These are phyloP conservation scores for Gnomoniopsis sp. DNA, from an alignment of 2,329 filamentous ascomycete species.

Conservation along the genomic window DNA sequence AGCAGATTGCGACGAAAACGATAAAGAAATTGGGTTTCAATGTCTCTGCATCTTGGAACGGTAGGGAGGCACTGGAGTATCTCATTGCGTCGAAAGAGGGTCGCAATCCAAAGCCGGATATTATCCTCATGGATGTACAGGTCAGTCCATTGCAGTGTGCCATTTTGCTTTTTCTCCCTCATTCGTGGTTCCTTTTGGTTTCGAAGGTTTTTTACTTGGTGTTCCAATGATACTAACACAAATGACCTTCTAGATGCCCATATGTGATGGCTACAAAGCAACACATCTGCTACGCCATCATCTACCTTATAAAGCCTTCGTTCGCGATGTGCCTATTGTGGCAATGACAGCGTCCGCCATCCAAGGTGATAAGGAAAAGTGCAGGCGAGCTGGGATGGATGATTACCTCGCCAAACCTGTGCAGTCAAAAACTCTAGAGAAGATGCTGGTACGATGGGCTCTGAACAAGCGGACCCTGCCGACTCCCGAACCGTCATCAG, in stretches of 20 bases:
- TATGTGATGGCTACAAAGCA: conserved; percentile 74
- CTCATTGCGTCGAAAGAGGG: conserved; percentile 52
- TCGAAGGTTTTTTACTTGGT: background rate
- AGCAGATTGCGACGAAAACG: conserved; percentile 59
- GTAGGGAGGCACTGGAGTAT: conserved; percentile 75
- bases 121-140: conserved; percentile 77
- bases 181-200: background rate
- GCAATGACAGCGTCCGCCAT: conserved; percentile 56
- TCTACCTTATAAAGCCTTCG: conserved; percentile 57
- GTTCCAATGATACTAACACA: background rate
- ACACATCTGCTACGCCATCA: conserved; percentile 71
- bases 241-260: conserved; percentile 47
- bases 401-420: conserved; percentile 55
- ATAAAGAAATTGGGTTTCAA: conserved; percentile 71
- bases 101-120: conserved; percentile 58
- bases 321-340: conserved; percentile 54
- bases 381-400: conserved; percentile 52
- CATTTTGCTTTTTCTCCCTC: background rate
- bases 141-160: conserved; percentile 4
- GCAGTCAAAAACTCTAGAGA: conserved; percentile 43
- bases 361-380: conserved; percentile 51
- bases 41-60: conserved; percentile 71
- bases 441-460: conserved; percentile 33
- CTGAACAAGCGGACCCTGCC: conserved; percentile 15
- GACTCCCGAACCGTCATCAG: conserved; percentile 1